Conservation (phyloP, 202 grass and related monocot species). For the Setaria italica region DNA sequence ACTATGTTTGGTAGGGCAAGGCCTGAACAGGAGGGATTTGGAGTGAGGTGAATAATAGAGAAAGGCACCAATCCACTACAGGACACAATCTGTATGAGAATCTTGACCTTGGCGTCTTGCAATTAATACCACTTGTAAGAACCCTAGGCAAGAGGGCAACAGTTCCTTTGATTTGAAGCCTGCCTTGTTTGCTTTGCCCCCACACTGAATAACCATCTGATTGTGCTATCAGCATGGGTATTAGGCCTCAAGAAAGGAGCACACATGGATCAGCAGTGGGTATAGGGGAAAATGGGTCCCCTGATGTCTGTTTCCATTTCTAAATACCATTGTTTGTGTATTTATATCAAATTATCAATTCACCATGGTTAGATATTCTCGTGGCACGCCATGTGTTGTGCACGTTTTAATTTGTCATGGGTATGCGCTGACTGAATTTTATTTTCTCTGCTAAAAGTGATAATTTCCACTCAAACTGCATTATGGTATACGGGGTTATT, state of each 20-base stretch:
- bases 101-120: constrained; percentile 83
- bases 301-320: neutral
- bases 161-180: constrained; percentile 62
- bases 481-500: neutral
- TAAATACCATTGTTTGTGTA: neutral
- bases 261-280: constrained; percentile 38
- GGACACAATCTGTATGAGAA: constrained; percentile 71
- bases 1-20: neutral
- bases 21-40: constrained; percentile 30
- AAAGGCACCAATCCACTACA: constrained; percentile 46
- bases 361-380: neutral
- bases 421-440: neutral
- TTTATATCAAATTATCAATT: neutral
- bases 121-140: constrained; percentile 47
- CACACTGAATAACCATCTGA: constrained; percentile 25
- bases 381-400: neutral
- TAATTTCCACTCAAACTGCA: neutral
- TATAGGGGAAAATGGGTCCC: constrained; percentile 9
- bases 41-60: constrained; percentile 26
- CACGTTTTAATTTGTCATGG: neutral
- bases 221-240: constrained; percentile 23
- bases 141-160: constrained; percentile 58
- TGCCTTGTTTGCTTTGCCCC: constrained; percentile 32
- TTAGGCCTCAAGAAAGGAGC: constrained; percentile 28
- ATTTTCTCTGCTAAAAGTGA: neutral